A percentile compares a stretch with the other conserved stretches of the same genome.
Evolutionary conservation across 345 rosid species (phyloP).

Genomic region (Streptanthus diversifolius): DNA sequence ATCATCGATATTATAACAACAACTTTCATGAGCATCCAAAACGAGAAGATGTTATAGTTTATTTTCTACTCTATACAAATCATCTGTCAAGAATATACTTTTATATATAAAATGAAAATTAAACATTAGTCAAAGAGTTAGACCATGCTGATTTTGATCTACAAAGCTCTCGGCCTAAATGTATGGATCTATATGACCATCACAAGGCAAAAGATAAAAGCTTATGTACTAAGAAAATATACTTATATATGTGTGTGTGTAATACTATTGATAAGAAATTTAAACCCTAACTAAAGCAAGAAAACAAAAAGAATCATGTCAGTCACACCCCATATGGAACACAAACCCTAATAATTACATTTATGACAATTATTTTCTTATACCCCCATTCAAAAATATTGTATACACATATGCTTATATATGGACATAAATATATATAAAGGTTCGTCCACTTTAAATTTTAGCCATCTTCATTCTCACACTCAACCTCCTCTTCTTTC

Average conservation of each 20-base stretch:
- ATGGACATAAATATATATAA: constrained; percentile 39
- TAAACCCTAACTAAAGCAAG: constrained; percentile 43
- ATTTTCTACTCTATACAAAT: background rate
- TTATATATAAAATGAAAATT: background rate
- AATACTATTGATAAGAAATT: constrained; percentile 8
- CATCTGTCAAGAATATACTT: background rate
- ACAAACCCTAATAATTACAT: constrained; percentile 37
- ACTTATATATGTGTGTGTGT: background rate
- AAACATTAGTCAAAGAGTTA: background rate
- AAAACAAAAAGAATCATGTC: constrained; percentile 56
- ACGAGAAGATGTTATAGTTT: background rate
- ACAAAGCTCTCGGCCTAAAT: background rate
- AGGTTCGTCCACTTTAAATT: constrained; percentile 56
- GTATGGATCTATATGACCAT: background rate
- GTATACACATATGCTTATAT: background rate
- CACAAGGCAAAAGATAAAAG: constrained; percentile 2
- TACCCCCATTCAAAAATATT: constrained; percentile 1
- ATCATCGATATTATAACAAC: background rate
- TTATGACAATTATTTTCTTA: constrained; percentile 17
- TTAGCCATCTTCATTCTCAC: constrained; percentile 46
- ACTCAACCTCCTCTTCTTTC: constrained; percentile 29
- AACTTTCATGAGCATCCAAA: constrained; percentile 1
- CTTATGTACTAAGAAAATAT: constrained; percentile 13
- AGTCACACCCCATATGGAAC: constrained; percentile 34
- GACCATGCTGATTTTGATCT: background rate